Evolutionary conservation across 1,284 basidiomycete genomes (phyloP).

Genomic region (Microbotryum saponariae): DNA sequence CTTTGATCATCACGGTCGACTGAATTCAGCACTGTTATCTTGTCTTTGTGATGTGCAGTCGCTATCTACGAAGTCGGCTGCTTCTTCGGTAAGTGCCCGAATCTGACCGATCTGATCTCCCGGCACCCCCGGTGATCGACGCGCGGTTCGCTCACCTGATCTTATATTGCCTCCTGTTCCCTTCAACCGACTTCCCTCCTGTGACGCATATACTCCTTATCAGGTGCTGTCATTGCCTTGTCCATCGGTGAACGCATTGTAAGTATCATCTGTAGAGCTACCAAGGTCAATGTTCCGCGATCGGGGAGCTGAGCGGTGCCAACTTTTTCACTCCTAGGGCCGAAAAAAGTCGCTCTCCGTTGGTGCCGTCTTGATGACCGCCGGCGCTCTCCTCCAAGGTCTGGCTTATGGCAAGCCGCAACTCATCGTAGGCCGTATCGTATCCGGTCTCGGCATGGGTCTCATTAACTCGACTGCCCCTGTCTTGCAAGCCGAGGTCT

Average conservation of each 20-base stretch:
- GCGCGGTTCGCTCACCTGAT: too few relatives aligned
- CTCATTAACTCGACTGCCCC: slow-evolving; percentile 40
- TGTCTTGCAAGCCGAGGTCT: slow-evolving; percentile 38
- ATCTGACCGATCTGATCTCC: background rate
- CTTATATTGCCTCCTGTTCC: too few relatives aligned
- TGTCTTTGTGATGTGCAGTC: slow-evolving; percentile 11
- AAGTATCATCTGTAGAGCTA: background rate
- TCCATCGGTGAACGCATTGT: slow-evolving; percentile 37
- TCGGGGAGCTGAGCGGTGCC: background rate
- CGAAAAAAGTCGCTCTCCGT: slow-evolving; percentile 35
- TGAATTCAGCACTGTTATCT: too few relatives aligned
- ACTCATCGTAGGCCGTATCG: slow-evolving; percentile 34
- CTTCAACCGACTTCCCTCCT: background rate
- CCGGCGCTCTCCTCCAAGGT: slow-evolving; percentile 37
- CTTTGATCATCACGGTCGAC: too few relatives aligned
- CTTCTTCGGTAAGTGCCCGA: slow-evolving; percentile 30
- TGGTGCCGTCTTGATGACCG: slow-evolving; percentile 38
- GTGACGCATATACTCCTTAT: too few relatives aligned
- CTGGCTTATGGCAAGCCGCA: slow-evolving; percentile 32
- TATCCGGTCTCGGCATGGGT: slow-evolving; percentile 28
- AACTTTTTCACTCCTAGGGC: slow-evolving; percentile 6
- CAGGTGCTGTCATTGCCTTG: slow-evolving; percentile 31
- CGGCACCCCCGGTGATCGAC: background rate
- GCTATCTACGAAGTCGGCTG: slow-evolving; percentile 41
- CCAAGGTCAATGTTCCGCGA: background rate